Evolutionary conservation across 2,329 filamentous ascomycete genomes (phyloP).

Genomic region (Verticillium zaregamsianum): DNA sequence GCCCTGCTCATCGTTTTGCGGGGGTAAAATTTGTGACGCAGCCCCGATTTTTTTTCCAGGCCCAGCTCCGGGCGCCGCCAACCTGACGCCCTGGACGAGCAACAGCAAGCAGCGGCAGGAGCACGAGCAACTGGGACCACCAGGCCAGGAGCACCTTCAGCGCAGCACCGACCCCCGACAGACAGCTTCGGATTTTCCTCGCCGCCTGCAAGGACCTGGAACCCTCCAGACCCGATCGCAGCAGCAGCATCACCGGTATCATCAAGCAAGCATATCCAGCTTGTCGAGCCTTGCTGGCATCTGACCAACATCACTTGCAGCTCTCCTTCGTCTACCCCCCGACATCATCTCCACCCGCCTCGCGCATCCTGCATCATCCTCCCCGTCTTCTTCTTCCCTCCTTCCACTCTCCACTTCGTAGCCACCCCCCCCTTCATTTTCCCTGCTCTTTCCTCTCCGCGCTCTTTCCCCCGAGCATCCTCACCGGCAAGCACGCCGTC

Average conservation of each 20-base stretch:
- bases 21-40: constrained; percentile 15
- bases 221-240: neutral
- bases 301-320: neutral
- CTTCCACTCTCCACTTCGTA: neutral
- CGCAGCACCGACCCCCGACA: neutral
- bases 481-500: neutral
- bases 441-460: neutral
- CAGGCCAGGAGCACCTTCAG: neutral
- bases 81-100: neutral
- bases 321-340: neutral
- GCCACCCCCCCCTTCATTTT: neutral
- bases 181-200: neutral
- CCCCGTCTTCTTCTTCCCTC: neutral
- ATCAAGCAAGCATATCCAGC: neutral
- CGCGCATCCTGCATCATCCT: neutral
- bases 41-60: constrained; percentile 11
- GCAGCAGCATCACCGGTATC: neutral
- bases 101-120: neutral
- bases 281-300: neutral
- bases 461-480: neutral
- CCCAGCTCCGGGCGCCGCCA: neutral
- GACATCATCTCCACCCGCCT: neutral
- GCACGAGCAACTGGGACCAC: neutral
- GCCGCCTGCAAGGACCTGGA: neutral
- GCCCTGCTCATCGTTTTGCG: constrained; percentile 8